These are phyloP conservation scores for Colletotrichum filicis DNA, from an alignment of 2,329 filamentous ascomycete species.

Conservation along the genomic window DNA sequence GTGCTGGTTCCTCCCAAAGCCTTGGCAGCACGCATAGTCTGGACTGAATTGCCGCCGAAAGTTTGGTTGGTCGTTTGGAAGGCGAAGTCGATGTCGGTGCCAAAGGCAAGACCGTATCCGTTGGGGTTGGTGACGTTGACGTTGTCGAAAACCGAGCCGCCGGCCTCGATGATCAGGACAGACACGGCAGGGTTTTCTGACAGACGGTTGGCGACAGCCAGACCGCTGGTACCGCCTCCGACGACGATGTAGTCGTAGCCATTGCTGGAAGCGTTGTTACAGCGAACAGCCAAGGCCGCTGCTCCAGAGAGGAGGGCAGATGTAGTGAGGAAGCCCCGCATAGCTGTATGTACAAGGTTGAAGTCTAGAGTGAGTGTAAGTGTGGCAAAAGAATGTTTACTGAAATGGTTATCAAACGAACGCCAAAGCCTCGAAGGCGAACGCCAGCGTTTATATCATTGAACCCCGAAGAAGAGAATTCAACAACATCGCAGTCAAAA, in stretches of 20 bases:
- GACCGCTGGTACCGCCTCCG: conserved; percentile 50
- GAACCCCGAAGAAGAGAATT: not conserved
- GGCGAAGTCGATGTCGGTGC: conserved; percentile 47
- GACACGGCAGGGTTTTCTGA: conserved; percentile 46
- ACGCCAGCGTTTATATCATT: not conserved
- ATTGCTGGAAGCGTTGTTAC: not conserved
- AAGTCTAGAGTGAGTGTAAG: not conserved
- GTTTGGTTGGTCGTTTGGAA: conserved; percentile 47
- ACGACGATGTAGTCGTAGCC: conserved; percentile 50
- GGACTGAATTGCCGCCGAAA: conserved; percentile 43
- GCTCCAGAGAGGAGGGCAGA: conserved; percentile 12
- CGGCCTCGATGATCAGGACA: conserved; percentile 47
- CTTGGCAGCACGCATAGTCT: conserved; percentile 48
- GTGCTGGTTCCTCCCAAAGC: conserved; percentile 53
- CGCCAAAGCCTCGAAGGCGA: not conserved
- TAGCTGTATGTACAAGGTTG: not conserved
- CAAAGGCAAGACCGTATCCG: conserved; percentile 40
- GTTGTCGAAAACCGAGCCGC: conserved; percentile 47
- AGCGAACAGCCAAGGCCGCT: not conserved
- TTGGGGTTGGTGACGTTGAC: conserved; percentile 44
- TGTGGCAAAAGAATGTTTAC: not conserved
- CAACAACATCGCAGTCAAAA: not conserved
- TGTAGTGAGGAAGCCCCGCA: not conserved
- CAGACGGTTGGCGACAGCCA: conserved; percentile 50
- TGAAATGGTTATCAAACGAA: no score